Base-by-base conservation (phyloP, 805 yeast species). In the Dipodascopsis uninucleata region DNA sequence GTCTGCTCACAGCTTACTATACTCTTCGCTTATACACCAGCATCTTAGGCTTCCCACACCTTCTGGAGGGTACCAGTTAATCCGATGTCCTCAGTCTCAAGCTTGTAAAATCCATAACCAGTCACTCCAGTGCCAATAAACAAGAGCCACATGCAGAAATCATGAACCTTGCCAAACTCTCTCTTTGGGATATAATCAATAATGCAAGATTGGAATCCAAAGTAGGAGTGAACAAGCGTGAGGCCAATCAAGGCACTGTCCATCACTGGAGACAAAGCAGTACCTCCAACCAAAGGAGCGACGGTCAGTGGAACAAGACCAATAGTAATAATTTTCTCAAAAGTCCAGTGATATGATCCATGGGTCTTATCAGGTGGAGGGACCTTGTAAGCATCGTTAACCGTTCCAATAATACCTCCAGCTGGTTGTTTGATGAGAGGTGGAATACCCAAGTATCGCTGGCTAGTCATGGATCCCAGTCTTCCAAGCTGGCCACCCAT, bases 341-440 rank as follows among this genome's bases (percentile, higher is more conserved):
- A 80, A n/a, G 85, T 71, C 98, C 98, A 90, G 71, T 89, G 97
- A 64, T 78, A 75, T 20, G 94, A 84, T 37, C 97, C 97, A 60
- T 87, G 89, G 39, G 71, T 61, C 54, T 72, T 77, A 59, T 76
- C 71, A 4, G 80, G 63, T 31, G 71, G 65, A 31, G 97, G 97
- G 12, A 78, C 69, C 26, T 70, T 68, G 59, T 74, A 83, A 12
- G 97, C 88, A 52, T 93, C 97, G 66, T 90, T 93, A 38, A 89
- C 95, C 4, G 21, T 79, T n/a, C 97, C 97, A 36, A 81, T 81
- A 45, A 90, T 81, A 63, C 83, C 74, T 29, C 97, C 97, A 34
- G 97, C 85, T n/a, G 55, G 52, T 37, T 47, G 55, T 8, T 48
- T 34, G 38, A 49, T 49, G 36, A 49, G 24, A 20, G 53, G 53